Conservation (phyloP, 768 basidiomycete species). For the Lentinula edodes region DNA sequence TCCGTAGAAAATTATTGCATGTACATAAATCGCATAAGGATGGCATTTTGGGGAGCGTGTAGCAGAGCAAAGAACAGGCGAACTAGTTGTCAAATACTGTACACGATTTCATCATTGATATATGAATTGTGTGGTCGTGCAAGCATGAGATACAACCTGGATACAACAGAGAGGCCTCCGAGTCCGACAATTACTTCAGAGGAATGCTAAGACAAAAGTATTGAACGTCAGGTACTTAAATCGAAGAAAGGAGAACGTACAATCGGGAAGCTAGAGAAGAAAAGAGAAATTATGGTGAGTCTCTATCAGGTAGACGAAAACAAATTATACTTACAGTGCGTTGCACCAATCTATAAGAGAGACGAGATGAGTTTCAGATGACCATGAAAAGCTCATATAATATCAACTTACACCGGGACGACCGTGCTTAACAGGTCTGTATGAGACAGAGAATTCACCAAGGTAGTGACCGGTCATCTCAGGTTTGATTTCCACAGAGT, state of each 20-base stretch:
- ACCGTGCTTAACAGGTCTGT: conserved; percentile 99
- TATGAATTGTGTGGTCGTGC: not conserved
- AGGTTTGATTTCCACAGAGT: conserved; percentile 98
- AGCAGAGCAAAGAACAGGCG: not conserved
- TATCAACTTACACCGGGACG: conserved; percentile 92
- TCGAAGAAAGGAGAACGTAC: conserved; percentile 32
- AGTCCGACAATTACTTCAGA: conserved; percentile 71
- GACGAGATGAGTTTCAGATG: conserved; percentile 10
- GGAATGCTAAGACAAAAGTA: conserved; percentile 57
- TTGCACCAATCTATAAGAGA: conserved; percentile 71
- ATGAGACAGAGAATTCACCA: conserved; percentile 94
- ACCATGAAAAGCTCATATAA: not conserved
- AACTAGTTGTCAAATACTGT: not conserved
- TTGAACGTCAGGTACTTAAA: conserved; percentile 10
- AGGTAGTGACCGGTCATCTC: conserved; percentile 99
- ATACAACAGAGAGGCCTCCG: not conserved
- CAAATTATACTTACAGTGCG: conserved; percentile 61
- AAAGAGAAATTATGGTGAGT: not conserved
- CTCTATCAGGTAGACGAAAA: conserved; percentile 7
- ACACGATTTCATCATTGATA: not conserved
- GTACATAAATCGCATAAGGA: not conserved
- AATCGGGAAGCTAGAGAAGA: conserved; percentile 62
- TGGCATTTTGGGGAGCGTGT: not conserved
- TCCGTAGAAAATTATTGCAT: too few relatives aligned
- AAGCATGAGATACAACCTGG: not conserved